Percentiles rank a stretch among this genome's conserved stretches.
These are phyloP conservation scores for Globisporangium sylvaticum DNA, from an alignment of 352 stramenopile genomes.

Conservation along the genomic window DNA sequence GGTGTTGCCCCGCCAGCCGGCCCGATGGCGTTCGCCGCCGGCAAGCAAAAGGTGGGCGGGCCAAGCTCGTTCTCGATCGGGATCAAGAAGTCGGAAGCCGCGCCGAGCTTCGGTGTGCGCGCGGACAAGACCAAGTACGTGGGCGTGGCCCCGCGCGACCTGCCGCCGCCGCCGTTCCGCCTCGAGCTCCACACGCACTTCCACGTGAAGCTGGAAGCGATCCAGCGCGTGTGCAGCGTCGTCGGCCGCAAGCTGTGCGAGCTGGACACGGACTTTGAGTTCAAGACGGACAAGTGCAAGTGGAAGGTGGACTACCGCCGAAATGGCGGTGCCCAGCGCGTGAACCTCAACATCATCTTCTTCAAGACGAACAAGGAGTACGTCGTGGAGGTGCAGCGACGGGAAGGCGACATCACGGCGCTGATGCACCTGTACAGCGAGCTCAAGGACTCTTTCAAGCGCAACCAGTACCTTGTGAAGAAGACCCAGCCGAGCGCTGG, in stretches of 20 bases:
- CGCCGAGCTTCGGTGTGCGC: conserved; percentile 50
- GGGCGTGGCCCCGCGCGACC: conserved; percentile 51
- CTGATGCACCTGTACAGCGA: conserved; percentile 79
- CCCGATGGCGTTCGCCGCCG: conserved; percentile 36
- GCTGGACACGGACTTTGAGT: conserved; percentile 81
- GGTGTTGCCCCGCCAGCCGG: conserved; percentile 28
- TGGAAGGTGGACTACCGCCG: conserved; percentile 83
- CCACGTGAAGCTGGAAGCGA: conserved; percentile 73
- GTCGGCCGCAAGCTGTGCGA: conserved; percentile 81
- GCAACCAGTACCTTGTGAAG: conserved; percentile 63
- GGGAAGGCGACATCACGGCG: conserved; percentile 76
- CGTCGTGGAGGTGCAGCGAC: conserved; percentile 69
- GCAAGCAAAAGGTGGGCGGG: conserved; percentile 30
- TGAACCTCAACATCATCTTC: conserved; percentile 75
- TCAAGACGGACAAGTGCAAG: conserved; percentile 86
- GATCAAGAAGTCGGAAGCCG: conserved; percentile 21
- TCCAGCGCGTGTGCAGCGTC: conserved; percentile 71
- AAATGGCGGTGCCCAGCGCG: conserved; percentile 44
- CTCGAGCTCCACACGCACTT: conserved; percentile 87
- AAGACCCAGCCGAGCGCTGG: conserved; percentile 40
- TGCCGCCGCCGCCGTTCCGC: conserved; percentile 76
- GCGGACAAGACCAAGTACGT: conserved; percentile 78
- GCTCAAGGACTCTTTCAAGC: conserved; percentile 72
- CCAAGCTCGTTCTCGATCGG: conserved; percentile 23
- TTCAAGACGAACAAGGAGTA: conserved; percentile 77